Percentiles rank a stretch among this genome's conserved stretches.
Conservation (phyloP, 2,329 filamentous ascomycete species). For the Ploettnerulaceae sp. region DNA sequence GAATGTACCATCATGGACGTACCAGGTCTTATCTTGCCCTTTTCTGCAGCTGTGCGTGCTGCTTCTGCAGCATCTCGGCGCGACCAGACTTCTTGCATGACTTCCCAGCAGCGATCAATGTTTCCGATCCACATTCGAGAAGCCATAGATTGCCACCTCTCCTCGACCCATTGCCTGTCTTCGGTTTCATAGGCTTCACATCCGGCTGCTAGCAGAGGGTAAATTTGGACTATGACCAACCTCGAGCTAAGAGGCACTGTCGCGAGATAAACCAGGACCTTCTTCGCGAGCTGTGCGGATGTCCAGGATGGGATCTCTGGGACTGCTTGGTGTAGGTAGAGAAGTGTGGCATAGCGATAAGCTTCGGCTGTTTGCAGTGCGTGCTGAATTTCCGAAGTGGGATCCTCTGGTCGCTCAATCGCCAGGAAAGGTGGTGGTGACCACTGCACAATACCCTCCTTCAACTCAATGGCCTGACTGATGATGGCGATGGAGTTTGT, state of each 20-base stretch:
- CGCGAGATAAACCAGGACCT: conserved; percentile 55
- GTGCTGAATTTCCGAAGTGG: conserved; percentile 56
- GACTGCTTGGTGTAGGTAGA: conserved; percentile 64
- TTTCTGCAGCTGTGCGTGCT: conserved; percentile 17
- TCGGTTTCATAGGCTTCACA: conserved; percentile 56
- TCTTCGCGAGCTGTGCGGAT: conserved; percentile 54
- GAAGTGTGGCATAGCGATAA: conserved; percentile 60
- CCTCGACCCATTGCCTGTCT: conserved; percentile 58
- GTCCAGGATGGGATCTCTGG: conserved; percentile 60
- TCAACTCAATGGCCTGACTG: conserved; percentile 57
- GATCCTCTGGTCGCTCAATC: conserved; percentile 60
- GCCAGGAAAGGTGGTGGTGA: conserved; percentile 43
- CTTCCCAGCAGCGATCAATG: conserved; percentile 59
- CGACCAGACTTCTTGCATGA: conserved; percentile 62
- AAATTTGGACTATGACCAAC: conserved; percentile 64
- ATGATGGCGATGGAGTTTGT: conserved; percentile 57
- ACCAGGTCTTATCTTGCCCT: conserved; percentile 19
- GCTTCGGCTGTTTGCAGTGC: conserved; percentile 63
- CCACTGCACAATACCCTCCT: conserved; percentile 57
- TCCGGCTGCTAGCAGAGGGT: conserved; percentile 62
- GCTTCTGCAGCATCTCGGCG: conserved; percentile 48
- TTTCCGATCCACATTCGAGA: conserved; percentile 61
- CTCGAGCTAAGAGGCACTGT: conserved; percentile 58
- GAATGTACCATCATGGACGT: conserved; percentile 24
- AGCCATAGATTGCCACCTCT: conserved; percentile 58